A percentile compares a stretch with the other conserved stretches of the same genome.
Evolutionary conservation across 2,329 filamentous ascomycete species (phyloP).

Genomic region (Huntiella abstrusa): DNA sequence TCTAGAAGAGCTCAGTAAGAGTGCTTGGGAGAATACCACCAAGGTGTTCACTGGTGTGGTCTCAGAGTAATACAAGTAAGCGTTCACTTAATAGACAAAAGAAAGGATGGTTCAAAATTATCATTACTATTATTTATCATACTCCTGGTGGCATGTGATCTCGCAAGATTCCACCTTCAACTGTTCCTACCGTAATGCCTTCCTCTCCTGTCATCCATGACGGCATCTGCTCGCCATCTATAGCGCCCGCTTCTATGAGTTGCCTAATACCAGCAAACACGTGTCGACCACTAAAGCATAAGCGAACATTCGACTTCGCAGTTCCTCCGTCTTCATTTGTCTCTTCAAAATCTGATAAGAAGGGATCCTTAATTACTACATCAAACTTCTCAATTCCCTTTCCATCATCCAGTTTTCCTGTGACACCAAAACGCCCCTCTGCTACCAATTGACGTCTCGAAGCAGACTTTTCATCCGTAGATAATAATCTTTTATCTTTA

Average conservation of each 20-base stretch:
- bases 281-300: conserved; percentile 58
- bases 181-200: conserved; percentile 53
- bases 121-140: background rate
- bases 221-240: conserved; percentile 64
- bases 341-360: background rate
- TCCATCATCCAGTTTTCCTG: conserved; percentile 34
- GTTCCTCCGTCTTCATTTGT: conserved; percentile 5
- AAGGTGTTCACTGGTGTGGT: conserved; percentile 55
- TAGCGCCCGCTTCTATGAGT: conserved; percentile 55
- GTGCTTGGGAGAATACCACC: conserved; percentile 66
- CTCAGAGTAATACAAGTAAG: conserved; percentile 12
- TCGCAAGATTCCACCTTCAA: conserved; percentile 46
- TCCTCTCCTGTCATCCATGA: conserved; percentile 86
- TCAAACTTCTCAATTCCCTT: conserved; percentile 44
- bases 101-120: background rate
- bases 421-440: conserved; percentile 50
- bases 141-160: conserved; percentile 23
- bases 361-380: conserved; percentile 24
- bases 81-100: background rate
- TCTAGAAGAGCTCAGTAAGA: conserved; percentile 70
- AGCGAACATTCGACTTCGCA: conserved; percentile 32
- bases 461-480: conserved; percentile 13
- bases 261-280: conserved; percentile 65
- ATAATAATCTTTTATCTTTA: no score
- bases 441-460: conserved; percentile 46